Percentiles rank a stretch among this genome's conserved stretches.
Evolutionary conservation across 2,329 filamentous ascomycete species (phyloP).

Genomic region (Claviceps maximensis): DNA sequence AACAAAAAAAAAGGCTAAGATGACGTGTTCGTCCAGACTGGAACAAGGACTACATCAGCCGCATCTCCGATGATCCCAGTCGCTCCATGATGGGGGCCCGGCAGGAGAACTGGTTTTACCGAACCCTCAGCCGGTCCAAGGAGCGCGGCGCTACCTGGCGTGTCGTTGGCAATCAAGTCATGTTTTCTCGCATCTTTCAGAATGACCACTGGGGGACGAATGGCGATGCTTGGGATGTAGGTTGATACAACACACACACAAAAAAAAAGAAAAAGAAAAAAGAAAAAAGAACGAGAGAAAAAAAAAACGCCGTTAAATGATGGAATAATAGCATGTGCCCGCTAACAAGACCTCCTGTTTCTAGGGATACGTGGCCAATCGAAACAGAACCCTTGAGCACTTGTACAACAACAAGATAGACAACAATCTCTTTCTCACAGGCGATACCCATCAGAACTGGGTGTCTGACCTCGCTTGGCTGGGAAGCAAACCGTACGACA

Average conservation of each 20-base stretch:
- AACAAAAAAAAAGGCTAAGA: conserved; percentile 3
- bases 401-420: conserved; percentile 54
- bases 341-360: neutral
- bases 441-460: conserved; percentile 58
- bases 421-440: conserved; percentile 62
- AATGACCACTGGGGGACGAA: conserved; percentile 19
- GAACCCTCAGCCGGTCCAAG: conserved; percentile 41
- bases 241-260: conserved; percentile 5
- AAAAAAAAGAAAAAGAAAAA: too few relatives aligned
- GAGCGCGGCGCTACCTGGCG: conserved; percentile 57
- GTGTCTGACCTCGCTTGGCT: conserved; percentile 45
- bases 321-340: neutral
- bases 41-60: conserved; percentile 48
- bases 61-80: conserved; percentile 51
- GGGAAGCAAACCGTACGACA: conserved; percentile 38
- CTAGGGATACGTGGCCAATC: conserved; percentile 52
- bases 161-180: conserved; percentile 56
- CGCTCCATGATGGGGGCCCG: conserved; percentile 57
- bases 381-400: conserved; percentile 55
- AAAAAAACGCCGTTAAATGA: neutral
- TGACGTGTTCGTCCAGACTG: conserved; percentile 17
- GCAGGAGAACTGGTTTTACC: conserved; percentile 66
- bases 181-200: conserved; percentile 44
- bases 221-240: conserved; percentile 22
- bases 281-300: neutral